phyloP scores from a whole-genome alignment of 1,284 basidiomycete genomes.

The Ustilago hordei region DNA sequence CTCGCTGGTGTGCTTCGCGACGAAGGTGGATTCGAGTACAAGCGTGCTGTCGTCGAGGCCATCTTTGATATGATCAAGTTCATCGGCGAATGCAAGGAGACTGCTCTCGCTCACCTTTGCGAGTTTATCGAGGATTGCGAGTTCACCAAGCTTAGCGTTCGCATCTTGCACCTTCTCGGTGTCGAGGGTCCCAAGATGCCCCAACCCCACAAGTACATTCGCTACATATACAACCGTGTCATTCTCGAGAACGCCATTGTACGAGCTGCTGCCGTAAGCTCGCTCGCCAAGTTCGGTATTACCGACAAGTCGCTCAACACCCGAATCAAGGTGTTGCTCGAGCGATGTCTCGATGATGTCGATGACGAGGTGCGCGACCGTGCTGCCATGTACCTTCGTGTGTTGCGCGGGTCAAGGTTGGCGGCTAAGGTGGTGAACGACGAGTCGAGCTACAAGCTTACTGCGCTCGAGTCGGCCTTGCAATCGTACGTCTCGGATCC shows the following conservation, averaged over 20 bases:
- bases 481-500: constrained; percentile 60
- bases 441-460: constrained; percentile 74
- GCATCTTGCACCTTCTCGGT: constrained; percentile 93
- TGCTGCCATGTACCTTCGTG: constrained; percentile 85
- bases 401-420: constrained; percentile 82
- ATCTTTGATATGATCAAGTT: constrained; percentile 99
- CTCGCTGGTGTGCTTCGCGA: constrained; percentile 68
- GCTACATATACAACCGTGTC: constrained; percentile 99
- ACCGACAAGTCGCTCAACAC: constrained; percentile 82
- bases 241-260: constrained; percentile 99
- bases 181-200: constrained; percentile 94
- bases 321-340: constrained; percentile 79
- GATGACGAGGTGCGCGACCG: constrained; percentile 99
- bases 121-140: constrained; percentile 99
- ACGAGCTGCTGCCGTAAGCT: constrained; percentile 92
- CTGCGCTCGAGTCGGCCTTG: constrained; percentile 61
- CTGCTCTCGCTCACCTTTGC: constrained; percentile 94
- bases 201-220: constrained; percentile 97
- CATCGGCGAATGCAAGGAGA: constrained; percentile 88
- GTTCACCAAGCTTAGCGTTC: constrained; percentile 97
- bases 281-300: constrained; percentile 95
- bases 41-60: constrained; percentile 97
- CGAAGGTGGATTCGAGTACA: constrained; percentile 99
- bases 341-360: constrained; percentile 94
- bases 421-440: constrained; percentile 90